Percentiles rank a stretch among this genome's conserved stretches.
phyloP scores from a whole-genome alignment of 164 flowering plant genomes.

The Liriodendron chinense region DNA sequence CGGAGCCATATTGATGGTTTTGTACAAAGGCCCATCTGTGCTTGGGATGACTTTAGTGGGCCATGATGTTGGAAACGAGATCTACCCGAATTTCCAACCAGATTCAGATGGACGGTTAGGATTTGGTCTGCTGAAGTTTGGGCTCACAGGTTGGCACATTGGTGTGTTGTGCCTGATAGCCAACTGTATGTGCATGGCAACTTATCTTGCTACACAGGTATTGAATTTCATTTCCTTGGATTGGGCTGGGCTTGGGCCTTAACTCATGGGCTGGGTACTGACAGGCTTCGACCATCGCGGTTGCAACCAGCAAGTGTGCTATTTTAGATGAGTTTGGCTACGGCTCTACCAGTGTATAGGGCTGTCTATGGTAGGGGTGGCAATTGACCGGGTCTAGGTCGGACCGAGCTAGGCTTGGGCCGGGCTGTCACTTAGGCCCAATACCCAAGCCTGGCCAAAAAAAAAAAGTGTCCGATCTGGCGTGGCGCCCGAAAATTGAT shows the following conservation, averaged over 20 bases:
- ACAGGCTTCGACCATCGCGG: too few species aligned
- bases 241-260: neutral
- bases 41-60: constrained; percentile 49
- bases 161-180: constrained; percentile 88
- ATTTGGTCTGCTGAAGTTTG: constrained; percentile 47
- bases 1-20: constrained; percentile 88
- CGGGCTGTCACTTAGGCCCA: too few species aligned
- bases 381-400: too few species aligned
- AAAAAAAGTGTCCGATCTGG: too few species aligned
- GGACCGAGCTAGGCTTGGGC: too few species aligned
- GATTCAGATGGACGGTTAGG: constrained; percentile 82
- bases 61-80: constrained; percentile 40
- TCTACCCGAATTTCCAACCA: constrained; percentile 74
- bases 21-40: constrained; percentile 79
- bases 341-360: too few species aligned
- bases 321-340: too few species aligned
- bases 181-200: constrained; percentile 95
- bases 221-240: neutral
- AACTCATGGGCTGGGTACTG: too few species aligned
- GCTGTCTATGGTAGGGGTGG: too few species aligned
- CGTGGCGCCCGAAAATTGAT: too few species aligned
- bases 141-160: constrained; percentile 71
- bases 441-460: too few species aligned
- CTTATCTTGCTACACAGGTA: constrained; percentile 89
- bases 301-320: too few species aligned